Evolutionary conservation across 2,329 filamentous ascomycete genomes (phyloP).

Genomic region (Penicillium sp.): DNA sequence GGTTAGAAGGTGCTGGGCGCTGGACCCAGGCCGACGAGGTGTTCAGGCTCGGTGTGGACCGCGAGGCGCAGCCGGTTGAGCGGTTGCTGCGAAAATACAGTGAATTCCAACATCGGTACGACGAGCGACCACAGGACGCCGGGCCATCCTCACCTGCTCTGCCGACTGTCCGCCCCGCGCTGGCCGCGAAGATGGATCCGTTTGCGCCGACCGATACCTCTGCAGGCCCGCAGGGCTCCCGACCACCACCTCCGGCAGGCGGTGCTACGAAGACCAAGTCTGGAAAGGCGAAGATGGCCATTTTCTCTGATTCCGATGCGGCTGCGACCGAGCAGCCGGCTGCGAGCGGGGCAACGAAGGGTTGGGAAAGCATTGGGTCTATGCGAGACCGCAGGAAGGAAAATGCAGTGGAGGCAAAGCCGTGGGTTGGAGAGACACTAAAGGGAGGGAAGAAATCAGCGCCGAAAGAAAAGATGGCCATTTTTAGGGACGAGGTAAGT

Average conservation of each 20-base stretch:
- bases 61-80: slow-evolving; percentile 75
- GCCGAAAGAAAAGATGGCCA: slow-evolving; percentile 72
- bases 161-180: slow-evolving; percentile 72
- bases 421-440: slow-evolving; percentile 88
- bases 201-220: slow-evolving; percentile 58
- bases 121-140: slow-evolving; percentile 58
- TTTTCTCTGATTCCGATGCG: slow-evolving; percentile 76
- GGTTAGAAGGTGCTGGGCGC: slow-evolving; percentile 77
- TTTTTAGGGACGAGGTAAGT: slow-evolving; percentile 97
- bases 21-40: slow-evolving; percentile 94
- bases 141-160: slow-evolving; percentile 83
- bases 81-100: slow-evolving; percentile 82
- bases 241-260: slow-evolving; percentile 47
- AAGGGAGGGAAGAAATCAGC: slow-evolving; percentile 80
- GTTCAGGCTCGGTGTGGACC: slow-evolving; percentile 82
- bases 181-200: slow-evolving; percentile 81
- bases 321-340: slow-evolving; percentile 54
- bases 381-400: slow-evolving; percentile 89
- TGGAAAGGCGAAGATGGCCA: slow-evolving; percentile 74
- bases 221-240: slow-evolving; percentile 63
- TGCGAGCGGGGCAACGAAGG: slow-evolving; percentile 56
- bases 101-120: slow-evolving; percentile 79
- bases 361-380: slow-evolving; percentile 90
- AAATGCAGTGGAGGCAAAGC: slow-evolving; percentile 77
- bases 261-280: slow-evolving; percentile 56